A percentile compares a stretch with the other conserved stretches of the same genome.
Conservation (phyloP, 257 asterid genomes). For the Solanum clarkiae region DNA sequence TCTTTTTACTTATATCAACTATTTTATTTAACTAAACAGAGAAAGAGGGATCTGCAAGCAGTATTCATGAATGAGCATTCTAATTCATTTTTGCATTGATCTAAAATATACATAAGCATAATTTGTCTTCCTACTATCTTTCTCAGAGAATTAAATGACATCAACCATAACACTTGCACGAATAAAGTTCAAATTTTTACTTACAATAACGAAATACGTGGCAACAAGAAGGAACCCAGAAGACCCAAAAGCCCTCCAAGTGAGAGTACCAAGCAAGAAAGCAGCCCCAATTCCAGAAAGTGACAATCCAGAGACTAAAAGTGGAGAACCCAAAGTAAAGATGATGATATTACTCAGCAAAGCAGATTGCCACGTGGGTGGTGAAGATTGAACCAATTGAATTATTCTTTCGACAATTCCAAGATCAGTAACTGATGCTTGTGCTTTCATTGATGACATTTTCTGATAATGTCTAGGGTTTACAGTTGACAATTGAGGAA, state of each 20-base stretch:
- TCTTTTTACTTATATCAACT: background rate
- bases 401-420: slow-evolving; percentile 47
- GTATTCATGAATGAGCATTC: background rate
- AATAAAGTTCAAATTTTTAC: slow-evolving; percentile 2
- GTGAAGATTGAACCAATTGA: slow-evolving; percentile 46
- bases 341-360: slow-evolving; percentile 40
- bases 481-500: slow-evolving; percentile 1
- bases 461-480: slow-evolving; percentile 9
- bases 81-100: background rate
- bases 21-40: background rate
- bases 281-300: slow-evolving; percentile 68
- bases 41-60: background rate
- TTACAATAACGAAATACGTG: slow-evolving; percentile 69
- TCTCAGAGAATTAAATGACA: background rate
- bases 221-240: slow-evolving; percentile 84
- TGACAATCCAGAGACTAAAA: slow-evolving; percentile 72
- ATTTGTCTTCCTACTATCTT: background rate
- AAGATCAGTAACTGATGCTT: slow-evolving; percentile 31
- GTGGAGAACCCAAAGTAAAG: slow-evolving; percentile 60
- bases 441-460: slow-evolving; percentile 4
- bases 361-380: slow-evolving; percentile 84
- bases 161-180: background rate
- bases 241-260: slow-evolving; percentile 86
- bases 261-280: slow-evolving; percentile 82
- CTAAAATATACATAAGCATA: background rate